A percentile compares a stretch with the other conserved stretches of the same genome.
Conservation (phyloP, 352 stramenopile genomes). For the Phytophthora ramorum region DNA sequence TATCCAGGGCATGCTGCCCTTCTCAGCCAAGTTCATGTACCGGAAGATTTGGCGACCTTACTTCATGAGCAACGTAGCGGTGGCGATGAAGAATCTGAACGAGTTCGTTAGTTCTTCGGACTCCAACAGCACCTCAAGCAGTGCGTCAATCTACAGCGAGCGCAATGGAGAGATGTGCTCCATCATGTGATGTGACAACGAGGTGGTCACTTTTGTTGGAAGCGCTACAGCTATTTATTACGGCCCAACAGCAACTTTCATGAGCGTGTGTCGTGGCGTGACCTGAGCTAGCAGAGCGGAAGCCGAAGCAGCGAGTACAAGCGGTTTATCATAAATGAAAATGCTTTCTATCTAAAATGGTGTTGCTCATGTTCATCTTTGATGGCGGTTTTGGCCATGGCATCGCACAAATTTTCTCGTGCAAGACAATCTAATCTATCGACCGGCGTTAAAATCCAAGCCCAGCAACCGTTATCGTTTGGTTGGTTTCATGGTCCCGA, state of each 20-base stretch:
- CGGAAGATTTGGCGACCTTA: constrained; percentile 86
- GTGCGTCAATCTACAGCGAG: constrained; percentile 34
- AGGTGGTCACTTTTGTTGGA: constrained; percentile 17
- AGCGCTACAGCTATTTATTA: constrained; percentile 53
- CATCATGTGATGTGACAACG: constrained; percentile 34
- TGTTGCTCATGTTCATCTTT: no score
- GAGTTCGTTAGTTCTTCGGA: constrained; percentile 55
- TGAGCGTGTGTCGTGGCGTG: constrained; percentile 28
- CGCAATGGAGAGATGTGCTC: constrained; percentile 46
- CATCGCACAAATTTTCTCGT: no score
- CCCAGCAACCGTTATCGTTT: neutral
- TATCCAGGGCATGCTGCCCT: constrained; percentile 75
- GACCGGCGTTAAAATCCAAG: neutral
- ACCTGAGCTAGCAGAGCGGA: constrained; percentile 21
- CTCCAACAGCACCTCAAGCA: constrained; percentile 30
- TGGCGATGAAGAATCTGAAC: constrained; percentile 84
- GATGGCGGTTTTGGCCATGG: no score
- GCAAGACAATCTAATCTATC: no score
- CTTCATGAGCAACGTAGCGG: constrained; percentile 81
- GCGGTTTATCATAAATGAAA: constrained; percentile 29
- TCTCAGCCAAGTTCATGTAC: constrained; percentile 83
- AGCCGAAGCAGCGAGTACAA: constrained; percentile 29
- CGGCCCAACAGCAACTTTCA: constrained; percentile 29
- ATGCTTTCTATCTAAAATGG: constrained; percentile 1
- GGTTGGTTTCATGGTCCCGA: constrained; percentile 18